phyloP scores from a whole-genome alignment of 225 moss, liverwort and hornwort genomes.

The Sphagnum tenellum region DNA sequence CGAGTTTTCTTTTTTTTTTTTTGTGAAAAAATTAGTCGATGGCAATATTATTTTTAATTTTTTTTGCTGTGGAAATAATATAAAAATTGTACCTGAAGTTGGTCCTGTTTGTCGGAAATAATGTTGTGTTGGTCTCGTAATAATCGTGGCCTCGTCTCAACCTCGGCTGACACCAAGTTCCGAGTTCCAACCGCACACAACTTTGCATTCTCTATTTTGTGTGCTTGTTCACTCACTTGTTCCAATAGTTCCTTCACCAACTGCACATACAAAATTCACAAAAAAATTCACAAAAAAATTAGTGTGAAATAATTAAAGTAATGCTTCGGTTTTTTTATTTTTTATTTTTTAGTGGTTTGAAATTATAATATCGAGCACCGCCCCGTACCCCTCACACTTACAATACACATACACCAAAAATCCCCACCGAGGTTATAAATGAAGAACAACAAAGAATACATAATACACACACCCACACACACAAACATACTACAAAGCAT shows the following conservation, averaged over 20 bases:
- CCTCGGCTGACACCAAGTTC: slow-evolving; percentile 51
- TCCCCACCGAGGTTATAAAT: no score
- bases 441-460: not conserved
- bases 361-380: not conserved
- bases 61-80: not conserved
- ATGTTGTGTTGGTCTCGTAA: slow-evolving; percentile 41
- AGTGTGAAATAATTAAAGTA: not conserved
- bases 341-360: not conserved
- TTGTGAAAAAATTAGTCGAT: no score
- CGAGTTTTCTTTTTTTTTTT: no score
- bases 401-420: no score
- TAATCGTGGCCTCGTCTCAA: slow-evolving; percentile 46
- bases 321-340: not conserved
- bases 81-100: slow-evolving; percentile 37
- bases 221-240: slow-evolving; percentile 49
- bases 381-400: not conserved
- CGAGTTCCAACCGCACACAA: slow-evolving; percentile 43
- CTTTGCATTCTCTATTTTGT: slow-evolving; percentile 53
- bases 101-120: slow-evolving; percentile 51
- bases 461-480: no score
- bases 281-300: not conserved
- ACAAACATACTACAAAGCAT: no score
- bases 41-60: not conserved
- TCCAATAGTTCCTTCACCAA: slow-evolving; percentile 47
- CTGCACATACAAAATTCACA: slow-evolving; percentile 18